These are phyloP conservation scores for Microcera coccophila DNA, from an alignment of 2,329 filamentous ascomycete species.

Conservation along the genomic window DNA sequence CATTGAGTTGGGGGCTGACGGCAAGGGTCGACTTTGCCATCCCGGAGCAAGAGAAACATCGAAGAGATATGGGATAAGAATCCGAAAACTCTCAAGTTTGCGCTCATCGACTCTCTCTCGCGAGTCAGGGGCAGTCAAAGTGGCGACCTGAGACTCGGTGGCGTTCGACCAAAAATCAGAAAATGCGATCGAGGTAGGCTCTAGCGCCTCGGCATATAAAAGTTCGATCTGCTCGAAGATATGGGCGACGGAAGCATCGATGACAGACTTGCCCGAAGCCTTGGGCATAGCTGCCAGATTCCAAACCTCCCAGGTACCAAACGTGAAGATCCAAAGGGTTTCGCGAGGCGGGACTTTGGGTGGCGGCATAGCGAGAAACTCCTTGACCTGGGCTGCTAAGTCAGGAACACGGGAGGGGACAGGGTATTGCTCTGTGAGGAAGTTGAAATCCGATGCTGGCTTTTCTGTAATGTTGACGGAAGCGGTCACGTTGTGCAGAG, in stretches of 20 bases:
- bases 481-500: slow-evolving; percentile 33
- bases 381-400: slow-evolving; percentile 41
- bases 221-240: slow-evolving; percentile 46
- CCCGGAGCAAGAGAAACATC: slow-evolving; percentile 54
- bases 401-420: slow-evolving; percentile 38
- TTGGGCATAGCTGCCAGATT: slow-evolving; percentile 46
- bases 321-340: slow-evolving; percentile 50
- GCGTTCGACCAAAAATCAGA: slow-evolving; percentile 40
- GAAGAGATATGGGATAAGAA: slow-evolving; percentile 50
- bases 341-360: slow-evolving; percentile 37
- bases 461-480: slow-evolving; percentile 29
- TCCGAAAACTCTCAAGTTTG: slow-evolving; percentile 42
- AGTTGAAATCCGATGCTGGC: slow-evolving; percentile 43
- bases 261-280: slow-evolving; percentile 32
- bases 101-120: slow-evolving; percentile 24
- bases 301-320: slow-evolving; percentile 56
- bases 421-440: slow-evolving; percentile 41
- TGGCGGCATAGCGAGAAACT: slow-evolving; percentile 41
- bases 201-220: slow-evolving; percentile 43
- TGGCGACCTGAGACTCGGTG: slow-evolving; percentile 23
- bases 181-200: slow-evolving; percentile 42
- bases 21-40: slow-evolving; percentile 44
- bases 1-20: slow-evolving; percentile 43
- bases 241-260: slow-evolving; percentile 36
- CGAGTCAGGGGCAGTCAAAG: slow-evolving; percentile 23